A percentile compares a stretch with the other conserved stretches of the same genome.
phyloP scores from a whole-genome alignment of 345 rosid genomes.

The Gossypium sturtianum region DNA sequence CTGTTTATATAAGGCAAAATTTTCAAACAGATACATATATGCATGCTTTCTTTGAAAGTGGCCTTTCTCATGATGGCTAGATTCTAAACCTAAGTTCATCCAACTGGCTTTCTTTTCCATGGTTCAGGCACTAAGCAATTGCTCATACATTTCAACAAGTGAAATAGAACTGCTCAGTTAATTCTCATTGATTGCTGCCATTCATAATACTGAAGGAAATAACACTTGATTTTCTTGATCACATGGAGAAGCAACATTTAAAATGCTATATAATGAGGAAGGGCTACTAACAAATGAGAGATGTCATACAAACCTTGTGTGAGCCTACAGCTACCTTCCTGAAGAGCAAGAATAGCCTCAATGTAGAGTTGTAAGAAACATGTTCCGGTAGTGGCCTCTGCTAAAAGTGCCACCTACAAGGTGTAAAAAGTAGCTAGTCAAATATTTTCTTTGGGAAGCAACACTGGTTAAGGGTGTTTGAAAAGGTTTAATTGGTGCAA shows the following conservation, averaged over 20 bases:
- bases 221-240: not conserved
- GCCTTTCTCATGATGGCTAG: not conserved
- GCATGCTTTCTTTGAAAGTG: not conserved
- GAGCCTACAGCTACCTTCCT: conserved; percentile 60
- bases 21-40: not conserved
- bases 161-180: not conserved
- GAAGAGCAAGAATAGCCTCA: conserved; percentile 80
- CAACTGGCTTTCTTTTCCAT: not conserved
- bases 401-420: conserved; percentile 86
- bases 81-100: not conserved
- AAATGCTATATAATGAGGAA: not conserved
- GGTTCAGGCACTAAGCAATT: not conserved
- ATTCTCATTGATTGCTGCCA: not conserved
- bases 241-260: not conserved
- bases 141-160: not conserved
- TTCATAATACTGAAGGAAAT: not conserved
- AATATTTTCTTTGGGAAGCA: not conserved
- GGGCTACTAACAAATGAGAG: not conserved
- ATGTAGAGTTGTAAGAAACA: conserved; percentile 84
- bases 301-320: conserved; percentile 48
- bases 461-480: conserved; percentile 7
- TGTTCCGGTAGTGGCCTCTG: conserved; percentile 79
- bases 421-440: conserved; percentile 11
- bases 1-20: not conserved
- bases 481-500: not conserved